Percentiles rank a stretch among this genome's conserved stretches.
Evolutionary conservation across 163 green algal species (phyloP).

Genomic region (Volvox carteri): DNA sequence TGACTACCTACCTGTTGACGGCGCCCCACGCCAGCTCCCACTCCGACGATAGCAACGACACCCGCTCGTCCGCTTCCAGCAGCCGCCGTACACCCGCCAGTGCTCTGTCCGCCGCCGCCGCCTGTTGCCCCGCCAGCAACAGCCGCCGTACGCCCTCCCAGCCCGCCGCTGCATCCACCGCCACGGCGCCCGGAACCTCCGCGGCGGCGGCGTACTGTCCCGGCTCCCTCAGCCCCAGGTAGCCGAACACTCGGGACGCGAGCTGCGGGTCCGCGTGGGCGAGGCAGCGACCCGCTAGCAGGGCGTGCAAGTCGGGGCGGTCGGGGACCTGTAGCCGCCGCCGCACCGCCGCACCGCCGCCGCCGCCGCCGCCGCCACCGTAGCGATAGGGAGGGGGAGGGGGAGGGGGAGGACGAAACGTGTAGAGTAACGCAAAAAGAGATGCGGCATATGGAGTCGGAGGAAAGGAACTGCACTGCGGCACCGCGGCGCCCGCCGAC

Average conservation of each 20-base stretch:
- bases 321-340: conserved; percentile 45
- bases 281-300: conserved; percentile 41
- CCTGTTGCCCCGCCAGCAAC: conserved; percentile 34
- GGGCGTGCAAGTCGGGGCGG: not conserved
- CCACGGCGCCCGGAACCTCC: not conserved
- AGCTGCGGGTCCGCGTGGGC: not conserved
- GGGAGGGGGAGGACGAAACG: not conserved
- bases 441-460: too few relatives aligned
- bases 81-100: not conserved
- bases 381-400: not conserved
- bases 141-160: conserved; percentile 25
- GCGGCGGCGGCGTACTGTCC: not conserved
- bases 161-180: not conserved
- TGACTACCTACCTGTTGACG: conserved; percentile 15
- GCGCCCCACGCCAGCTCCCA: conserved; percentile 37
- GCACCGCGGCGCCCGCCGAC: too few relatives aligned
- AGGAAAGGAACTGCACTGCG: too few relatives aligned
- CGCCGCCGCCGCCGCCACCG: too few relatives aligned
- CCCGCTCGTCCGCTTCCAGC: not conserved
- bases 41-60: not conserved
- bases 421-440: too few relatives aligned
- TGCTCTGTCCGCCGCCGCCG: conserved; percentile 22
- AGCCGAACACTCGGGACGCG: not conserved
- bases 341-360: too few relatives aligned
- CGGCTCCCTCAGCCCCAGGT: not conserved